These are phyloP conservation scores for Eudorina sp. DNA, from an alignment of 139 green algal species.

Conservation along the genomic window DNA sequence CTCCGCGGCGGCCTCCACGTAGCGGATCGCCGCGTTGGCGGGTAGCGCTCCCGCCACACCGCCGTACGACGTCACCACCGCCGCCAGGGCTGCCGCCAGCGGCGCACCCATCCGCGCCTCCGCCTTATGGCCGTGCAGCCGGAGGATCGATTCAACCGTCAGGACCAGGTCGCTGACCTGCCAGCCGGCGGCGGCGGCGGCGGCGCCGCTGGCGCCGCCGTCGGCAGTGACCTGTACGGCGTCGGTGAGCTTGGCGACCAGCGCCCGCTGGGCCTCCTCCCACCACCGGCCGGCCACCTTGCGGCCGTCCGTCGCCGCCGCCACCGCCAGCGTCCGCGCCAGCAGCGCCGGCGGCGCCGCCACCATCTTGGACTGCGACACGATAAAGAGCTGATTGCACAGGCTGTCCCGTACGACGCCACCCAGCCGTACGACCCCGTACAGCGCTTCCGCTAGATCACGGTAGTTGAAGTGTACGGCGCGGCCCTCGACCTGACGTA, in stretches of 20 bases:
- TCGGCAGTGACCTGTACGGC: neutral
- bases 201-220: neutral
- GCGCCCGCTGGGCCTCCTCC: constrained; percentile 31
- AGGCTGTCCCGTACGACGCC: neutral
- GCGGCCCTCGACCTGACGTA: constrained; percentile 38
- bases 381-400: constrained; percentile 35
- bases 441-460: constrained; percentile 35
- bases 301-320: constrained; percentile 9
- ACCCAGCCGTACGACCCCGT: constrained; percentile 28
- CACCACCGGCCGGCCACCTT: constrained; percentile 28
- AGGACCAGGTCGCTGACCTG: neutral
- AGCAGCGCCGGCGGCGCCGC: constrained; percentile 28
- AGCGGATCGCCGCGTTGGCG: neutral
- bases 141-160: neutral
- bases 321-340: constrained; percentile 12
- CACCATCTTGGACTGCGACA: constrained; percentile 15
- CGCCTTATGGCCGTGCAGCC: neutral
- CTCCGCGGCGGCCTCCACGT: constrained; percentile 3
- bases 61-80: neutral
- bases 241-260: neutral
- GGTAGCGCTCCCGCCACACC: constrained; percentile 8
- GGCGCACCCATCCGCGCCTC: neutral
- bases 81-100: constrained; percentile 30
- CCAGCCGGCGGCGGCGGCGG: neutral
- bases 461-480: neutral